A percentile compares a stretch with the other conserved stretches of the same genome.
Evolutionary conservation across 1,284 basidiomycete species (phyloP).

Genomic region (Coniferiporia weirii): DNA sequence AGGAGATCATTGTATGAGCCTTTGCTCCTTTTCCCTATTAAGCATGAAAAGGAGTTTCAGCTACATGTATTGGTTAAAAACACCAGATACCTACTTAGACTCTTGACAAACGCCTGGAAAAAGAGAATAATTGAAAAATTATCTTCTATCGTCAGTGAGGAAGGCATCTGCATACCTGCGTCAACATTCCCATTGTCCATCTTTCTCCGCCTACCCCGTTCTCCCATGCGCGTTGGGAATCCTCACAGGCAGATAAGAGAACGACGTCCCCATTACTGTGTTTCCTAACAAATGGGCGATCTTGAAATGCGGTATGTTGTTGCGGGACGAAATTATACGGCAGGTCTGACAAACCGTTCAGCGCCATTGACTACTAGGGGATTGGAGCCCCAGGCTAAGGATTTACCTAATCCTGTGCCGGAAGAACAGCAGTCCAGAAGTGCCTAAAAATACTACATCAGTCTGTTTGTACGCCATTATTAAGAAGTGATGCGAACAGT

Average conservation of each 20-base stretch:
- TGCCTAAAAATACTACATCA: slow-evolving; percentile 7
- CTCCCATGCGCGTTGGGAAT: slow-evolving; percentile 10
- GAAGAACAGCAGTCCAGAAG: slow-evolving; percentile 21
- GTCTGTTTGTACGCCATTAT: background rate
- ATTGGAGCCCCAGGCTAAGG: background rate
- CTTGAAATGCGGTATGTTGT: background rate
- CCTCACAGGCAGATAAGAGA: slow-evolving; percentile 12
- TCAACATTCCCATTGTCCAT: slow-evolving; percentile 13
- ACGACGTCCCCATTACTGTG: slow-evolving; percentile 13
- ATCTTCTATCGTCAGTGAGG: background rate
- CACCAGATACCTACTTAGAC: slow-evolving; percentile 3
- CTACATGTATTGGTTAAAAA: background rate
- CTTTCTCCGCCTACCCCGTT: background rate
- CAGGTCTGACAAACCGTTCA: background rate
- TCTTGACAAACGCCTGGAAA: slow-evolving; percentile 14
- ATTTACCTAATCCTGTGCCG: slow-evolving; percentile 17
- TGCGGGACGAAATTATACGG: background rate
- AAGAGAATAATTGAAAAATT: background rate
- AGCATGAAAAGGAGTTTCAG: background rate
- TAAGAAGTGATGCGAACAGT: slow-evolving; percentile 5
- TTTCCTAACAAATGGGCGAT: slow-evolving; percentile 6
- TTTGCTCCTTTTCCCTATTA: background rate
- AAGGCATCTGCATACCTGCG: background rate
- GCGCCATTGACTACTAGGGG: background rate
- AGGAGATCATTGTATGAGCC: slow-evolving; percentile 13